Conservation (phyloP, 139 green algal genomes). For the Chlamydomonas applanata region DNA sequence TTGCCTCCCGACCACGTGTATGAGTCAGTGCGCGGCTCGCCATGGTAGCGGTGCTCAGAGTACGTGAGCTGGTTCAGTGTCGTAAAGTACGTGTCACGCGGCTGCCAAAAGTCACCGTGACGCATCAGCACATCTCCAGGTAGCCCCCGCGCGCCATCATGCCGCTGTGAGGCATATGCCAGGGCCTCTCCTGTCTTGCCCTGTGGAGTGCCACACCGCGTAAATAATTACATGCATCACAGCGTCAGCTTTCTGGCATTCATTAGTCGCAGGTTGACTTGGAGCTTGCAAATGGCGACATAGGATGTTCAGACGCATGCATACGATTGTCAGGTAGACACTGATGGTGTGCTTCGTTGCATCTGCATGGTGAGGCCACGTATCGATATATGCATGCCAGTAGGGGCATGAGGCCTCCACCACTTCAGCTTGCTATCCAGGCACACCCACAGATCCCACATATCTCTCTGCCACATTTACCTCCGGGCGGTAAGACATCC, state of each 20-base stretch:
- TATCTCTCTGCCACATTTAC: constrained; percentile 1
- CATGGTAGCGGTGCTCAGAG: neutral
- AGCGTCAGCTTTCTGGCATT: too few relatives aligned
- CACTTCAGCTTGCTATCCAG: too few relatives aligned
- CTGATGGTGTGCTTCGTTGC: too few relatives aligned
- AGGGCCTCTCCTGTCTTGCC: constrained; percentile 19
- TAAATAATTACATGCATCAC: too few relatives aligned
- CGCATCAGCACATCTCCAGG: constrained; percentile 5
- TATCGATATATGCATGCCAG: too few relatives aligned
- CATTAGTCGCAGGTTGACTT: too few relatives aligned
- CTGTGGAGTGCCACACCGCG: neutral
- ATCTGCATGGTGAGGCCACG: too few relatives aligned
- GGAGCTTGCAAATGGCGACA: too few relatives aligned
- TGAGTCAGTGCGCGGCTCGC: neutral
- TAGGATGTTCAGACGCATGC: too few relatives aligned
- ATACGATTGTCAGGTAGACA: too few relatives aligned
- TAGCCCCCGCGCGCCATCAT: constrained; percentile 6
- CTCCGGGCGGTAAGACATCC: neutral
- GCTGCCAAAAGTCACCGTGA: neutral
- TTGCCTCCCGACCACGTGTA: neutral
- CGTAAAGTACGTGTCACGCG: neutral
- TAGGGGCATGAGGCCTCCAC: too few relatives aligned
- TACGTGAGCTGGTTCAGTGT: constrained; percentile 11
- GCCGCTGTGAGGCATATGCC: neutral
- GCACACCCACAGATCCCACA: too few relatives aligned